phyloP scores from a whole-genome alignment of 208 protist species.

The Leishmania arabica region DNA sequence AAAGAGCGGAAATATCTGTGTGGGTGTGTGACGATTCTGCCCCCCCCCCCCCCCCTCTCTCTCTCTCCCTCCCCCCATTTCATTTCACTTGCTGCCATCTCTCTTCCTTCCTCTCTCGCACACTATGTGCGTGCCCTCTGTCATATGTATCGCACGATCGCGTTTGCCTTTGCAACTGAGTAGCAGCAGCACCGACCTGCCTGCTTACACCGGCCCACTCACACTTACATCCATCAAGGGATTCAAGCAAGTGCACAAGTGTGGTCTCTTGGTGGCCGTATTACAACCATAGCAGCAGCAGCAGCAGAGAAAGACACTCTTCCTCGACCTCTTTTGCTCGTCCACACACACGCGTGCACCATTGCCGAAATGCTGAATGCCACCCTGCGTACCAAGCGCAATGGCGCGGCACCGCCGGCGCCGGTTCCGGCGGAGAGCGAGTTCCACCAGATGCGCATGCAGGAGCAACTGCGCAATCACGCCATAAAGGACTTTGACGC shows the following conservation, averaged over 20 bases:
- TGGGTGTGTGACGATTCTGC: too few relatives aligned
- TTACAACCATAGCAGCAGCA: background rate
- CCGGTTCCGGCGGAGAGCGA: constrained; percentile 39
- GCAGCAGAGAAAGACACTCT: background rate
- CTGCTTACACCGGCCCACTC: background rate
- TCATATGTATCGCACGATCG: background rate
- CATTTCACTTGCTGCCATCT: background rate
- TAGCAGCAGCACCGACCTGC: background rate
- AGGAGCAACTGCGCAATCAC: constrained; percentile 41
- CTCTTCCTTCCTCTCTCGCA: background rate
- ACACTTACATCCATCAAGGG: background rate
- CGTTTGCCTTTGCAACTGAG: background rate
- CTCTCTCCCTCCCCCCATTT: background rate
- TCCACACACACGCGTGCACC: background rate
- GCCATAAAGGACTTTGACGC: constrained; percentile 25
- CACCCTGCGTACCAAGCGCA: constrained; percentile 17
- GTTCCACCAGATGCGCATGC: constrained; percentile 68
- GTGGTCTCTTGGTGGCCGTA: background rate
- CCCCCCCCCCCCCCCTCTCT: too few relatives aligned
- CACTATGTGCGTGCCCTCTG: background rate
- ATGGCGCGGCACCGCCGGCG: background rate
- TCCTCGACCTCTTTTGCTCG: background rate
- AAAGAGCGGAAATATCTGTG: too few relatives aligned
- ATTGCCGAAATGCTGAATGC: background rate
- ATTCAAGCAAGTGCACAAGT: background rate